These are phyloP conservation scores for Diutina pseudorugosa DNA, from an alignment of 1,139 yeast species.

Conservation along the genomic window DNA sequence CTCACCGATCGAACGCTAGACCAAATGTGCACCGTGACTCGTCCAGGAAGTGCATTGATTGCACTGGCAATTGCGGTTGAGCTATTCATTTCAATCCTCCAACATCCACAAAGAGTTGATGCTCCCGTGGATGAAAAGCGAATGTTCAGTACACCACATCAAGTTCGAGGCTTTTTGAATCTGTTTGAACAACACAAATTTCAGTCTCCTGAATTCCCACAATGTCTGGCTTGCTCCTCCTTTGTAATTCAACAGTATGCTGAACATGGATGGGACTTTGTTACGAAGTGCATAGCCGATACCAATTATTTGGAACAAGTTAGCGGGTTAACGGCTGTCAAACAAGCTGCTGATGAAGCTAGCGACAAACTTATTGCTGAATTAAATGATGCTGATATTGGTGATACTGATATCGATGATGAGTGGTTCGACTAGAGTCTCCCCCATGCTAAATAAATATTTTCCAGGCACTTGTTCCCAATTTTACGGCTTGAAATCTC, in stretches of 20 bases:
- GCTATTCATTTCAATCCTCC: slow-evolving; percentile 60
- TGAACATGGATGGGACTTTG: slow-evolving; percentile 67
- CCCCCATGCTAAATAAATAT: slow-evolving; percentile 1
- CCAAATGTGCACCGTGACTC: slow-evolving; percentile 96
- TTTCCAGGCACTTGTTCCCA: not conserved
- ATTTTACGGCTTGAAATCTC: not conserved
- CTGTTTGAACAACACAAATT: slow-evolving; percentile 53
- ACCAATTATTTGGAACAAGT: slow-evolving; percentile 56
- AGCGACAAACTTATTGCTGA: not conserved
- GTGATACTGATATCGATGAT: slow-evolving; percentile 1
- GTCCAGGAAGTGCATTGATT: slow-evolving; percentile 88
- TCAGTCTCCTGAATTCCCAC: slow-evolving; percentile 56
- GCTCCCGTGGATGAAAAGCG: slow-evolving; percentile 34
- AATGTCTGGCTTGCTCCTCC: slow-evolving; percentile 79
- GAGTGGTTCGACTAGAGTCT: slow-evolving; percentile 3
- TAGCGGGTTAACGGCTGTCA: slow-evolving; percentile 67
- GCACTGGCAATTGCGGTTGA: slow-evolving; percentile 88
- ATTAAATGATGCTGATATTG: not conserved
- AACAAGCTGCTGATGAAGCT: slow-evolving; percentile 61
- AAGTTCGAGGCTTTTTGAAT: slow-evolving; percentile 72
- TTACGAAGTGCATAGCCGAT: slow-evolving; percentile 53
- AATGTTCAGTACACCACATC: slow-evolving; percentile 77
- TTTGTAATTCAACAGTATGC: slow-evolving; percentile 39
- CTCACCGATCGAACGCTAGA: slow-evolving; percentile 77
- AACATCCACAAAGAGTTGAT: slow-evolving; percentile 40